Evolutionary conservation across 495 filamentous ascomycete genomes (phyloP).

Genomic region (Chlorociboria aeruginascens): DNA sequence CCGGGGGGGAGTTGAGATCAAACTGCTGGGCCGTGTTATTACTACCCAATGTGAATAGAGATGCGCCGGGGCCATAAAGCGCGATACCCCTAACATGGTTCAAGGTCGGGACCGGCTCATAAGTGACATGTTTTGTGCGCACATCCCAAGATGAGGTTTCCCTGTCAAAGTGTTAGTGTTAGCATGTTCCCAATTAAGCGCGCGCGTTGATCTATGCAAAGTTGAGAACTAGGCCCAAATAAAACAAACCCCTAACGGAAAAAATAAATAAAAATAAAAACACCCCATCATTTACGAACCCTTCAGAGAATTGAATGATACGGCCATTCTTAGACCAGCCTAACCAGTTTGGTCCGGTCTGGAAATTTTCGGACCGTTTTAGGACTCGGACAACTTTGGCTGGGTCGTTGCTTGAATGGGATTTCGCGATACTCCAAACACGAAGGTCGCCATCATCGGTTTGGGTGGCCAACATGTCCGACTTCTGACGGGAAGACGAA

Average conservation of each 20-base stretch:
- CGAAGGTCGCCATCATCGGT: constrained; percentile 84
- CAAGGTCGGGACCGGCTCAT: constrained; percentile 74
- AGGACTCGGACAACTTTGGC: constrained; percentile 80
- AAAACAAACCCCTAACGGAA: too few species aligned
- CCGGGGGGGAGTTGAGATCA: constrained; percentile 67
- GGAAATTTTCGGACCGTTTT: constrained; percentile 63
- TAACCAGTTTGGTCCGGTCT: constrained; percentile 83
- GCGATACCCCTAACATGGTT: constrained; percentile 71
- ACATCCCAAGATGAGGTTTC: constrained; percentile 95
- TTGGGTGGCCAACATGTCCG: constrained; percentile 94
- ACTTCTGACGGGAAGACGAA: constrained; percentile 92
- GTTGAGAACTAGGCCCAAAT: not conserved
- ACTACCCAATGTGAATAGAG: constrained; percentile 83
- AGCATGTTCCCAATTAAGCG: constrained; percentile 21
- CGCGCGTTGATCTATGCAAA: constrained; percentile 23
- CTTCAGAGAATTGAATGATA: constrained; percentile 85
- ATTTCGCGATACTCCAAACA: constrained; percentile 94
- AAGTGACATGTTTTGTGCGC: constrained; percentile 86
- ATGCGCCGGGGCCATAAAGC: constrained; percentile 78
- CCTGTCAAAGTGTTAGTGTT: constrained; percentile 35
- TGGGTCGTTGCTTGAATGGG: constrained; percentile 57
- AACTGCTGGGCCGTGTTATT: constrained; percentile 90
- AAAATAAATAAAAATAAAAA: too few species aligned
- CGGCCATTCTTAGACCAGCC: constrained; percentile 96
- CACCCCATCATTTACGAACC: too few species aligned